phyloP scores from a whole-genome alignment of 441 rosid species.

The Erodium trifolium region DNA sequence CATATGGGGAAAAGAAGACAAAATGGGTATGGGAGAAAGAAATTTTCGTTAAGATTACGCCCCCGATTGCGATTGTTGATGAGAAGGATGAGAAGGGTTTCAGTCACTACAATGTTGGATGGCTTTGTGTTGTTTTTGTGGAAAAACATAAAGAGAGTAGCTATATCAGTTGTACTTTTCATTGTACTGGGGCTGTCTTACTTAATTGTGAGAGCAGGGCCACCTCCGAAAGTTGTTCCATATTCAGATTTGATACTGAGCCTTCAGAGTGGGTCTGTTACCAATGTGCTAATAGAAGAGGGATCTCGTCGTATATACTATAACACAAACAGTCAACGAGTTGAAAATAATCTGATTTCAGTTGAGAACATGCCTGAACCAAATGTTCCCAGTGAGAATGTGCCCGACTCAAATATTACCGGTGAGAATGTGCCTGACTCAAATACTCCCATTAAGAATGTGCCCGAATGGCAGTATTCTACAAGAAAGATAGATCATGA shows the following conservation, averaged over 20 bases:
- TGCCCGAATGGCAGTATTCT: constrained; percentile 62
- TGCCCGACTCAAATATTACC: constrained; percentile 20
- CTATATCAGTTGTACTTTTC: constrained; percentile 39
- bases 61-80: constrained; percentile 59
- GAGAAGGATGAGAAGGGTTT: constrained; percentile 41
- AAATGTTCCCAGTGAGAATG: constrained; percentile 22
- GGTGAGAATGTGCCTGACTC: constrained; percentile 21
- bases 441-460: no score
- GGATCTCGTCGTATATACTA: constrained; percentile 87
- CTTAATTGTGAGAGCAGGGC: constrained; percentile 59
- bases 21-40: constrained; percentile 33
- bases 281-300: constrained; percentile 74
- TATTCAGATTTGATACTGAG: constrained; percentile 69
- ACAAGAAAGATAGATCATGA: constrained; percentile 83
- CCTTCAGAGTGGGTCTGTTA: constrained; percentile 62
- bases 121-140: constrained; percentile 43
- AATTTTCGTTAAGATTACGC: constrained; percentile 52
- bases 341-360: constrained; percentile 23
- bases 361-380: constrained; percentile 26
- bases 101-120: constrained; percentile 41
- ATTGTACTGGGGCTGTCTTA: constrained; percentile 52
- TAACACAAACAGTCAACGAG: constrained; percentile 26
- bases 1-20: constrained; percentile 27
- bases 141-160: constrained; percentile 49
- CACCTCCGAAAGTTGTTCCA: constrained; percentile 64